Evolutionary conservation across 805 yeast genomes (phyloP).

Genomic region (Sporopachydermia lactativora): DNA sequence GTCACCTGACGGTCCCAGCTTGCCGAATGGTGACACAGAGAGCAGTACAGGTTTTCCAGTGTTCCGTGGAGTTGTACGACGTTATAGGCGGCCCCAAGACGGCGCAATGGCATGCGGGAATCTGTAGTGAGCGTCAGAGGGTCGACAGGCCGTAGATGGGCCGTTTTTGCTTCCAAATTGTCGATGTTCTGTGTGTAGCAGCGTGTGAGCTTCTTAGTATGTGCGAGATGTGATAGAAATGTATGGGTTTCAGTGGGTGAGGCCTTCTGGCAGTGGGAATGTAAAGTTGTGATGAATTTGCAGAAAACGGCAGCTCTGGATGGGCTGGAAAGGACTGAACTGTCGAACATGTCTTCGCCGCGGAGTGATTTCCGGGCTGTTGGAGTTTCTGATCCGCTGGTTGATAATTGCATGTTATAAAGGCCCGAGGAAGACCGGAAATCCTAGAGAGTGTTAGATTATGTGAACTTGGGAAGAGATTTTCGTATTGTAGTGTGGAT

Average conservation of each 20-base stretch:
- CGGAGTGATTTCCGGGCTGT: constrained; percentile 42
- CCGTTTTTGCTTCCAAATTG: constrained; percentile 49
- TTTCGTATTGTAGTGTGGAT: constrained; percentile 2
- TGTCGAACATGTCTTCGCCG: constrained; percentile 88
- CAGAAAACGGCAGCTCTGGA: constrained; percentile 62
- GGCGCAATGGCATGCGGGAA: too few species aligned
- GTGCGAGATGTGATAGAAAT: constrained; percentile 49
- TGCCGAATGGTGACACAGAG: constrained; percentile 43
- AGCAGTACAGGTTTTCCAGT: constrained; percentile 62
- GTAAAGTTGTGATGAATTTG: constrained; percentile 74
- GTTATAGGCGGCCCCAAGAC: constrained; percentile 19
- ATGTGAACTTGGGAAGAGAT: background rate
- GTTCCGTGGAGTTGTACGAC: constrained; percentile 91
- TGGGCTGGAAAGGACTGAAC: constrained; percentile 60
- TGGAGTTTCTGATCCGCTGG: background rate
- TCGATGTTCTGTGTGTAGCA: constrained; percentile 96
- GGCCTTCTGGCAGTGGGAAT: constrained; percentile 49
- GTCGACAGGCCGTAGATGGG: background rate
- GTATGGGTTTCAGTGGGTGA: constrained; percentile 74
- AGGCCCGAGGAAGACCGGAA: constrained; percentile 77
- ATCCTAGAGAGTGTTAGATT: constrained; percentile 26
- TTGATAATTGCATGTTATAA: constrained; percentile 35
- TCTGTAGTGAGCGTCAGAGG: background rate
- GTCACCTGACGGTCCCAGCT: constrained; percentile 48
- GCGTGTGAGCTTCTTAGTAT: constrained; percentile 52